Conservation (phyloP, 352 stramenopile genomes). For the Pythium oligandrum region DNA sequence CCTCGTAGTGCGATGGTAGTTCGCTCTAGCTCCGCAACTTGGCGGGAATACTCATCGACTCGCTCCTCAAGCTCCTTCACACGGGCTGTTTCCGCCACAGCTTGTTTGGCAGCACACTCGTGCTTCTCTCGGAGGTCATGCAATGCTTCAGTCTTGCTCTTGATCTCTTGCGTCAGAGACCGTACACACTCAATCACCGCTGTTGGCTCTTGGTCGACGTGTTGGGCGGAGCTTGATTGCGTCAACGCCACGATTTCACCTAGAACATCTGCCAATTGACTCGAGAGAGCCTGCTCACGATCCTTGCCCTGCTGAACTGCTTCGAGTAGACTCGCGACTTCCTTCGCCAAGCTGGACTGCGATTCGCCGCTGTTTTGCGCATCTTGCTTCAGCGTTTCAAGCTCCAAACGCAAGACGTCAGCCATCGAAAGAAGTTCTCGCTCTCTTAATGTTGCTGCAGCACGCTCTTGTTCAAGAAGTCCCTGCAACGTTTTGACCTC, state of each 20-base stretch:
- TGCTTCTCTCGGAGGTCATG: slow-evolving; percentile 5
- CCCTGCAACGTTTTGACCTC: not conserved
- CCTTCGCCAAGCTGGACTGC: slow-evolving; percentile 1
- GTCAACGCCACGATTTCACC: no score
- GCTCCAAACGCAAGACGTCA: slow-evolving; percentile 6
- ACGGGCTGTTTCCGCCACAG: not conserved
- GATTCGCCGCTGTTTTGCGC: not conserved
- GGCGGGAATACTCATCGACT: slow-evolving; percentile 2
- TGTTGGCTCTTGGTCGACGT: no score
- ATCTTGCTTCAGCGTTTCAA: not conserved
- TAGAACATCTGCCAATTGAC: no score
- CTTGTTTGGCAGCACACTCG: slow-evolving; percentile 5
- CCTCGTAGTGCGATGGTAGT: slow-evolving; percentile 29
- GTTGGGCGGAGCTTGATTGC: no score
- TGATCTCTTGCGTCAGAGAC: not conserved
- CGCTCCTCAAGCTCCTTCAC: slow-evolving; percentile 6
- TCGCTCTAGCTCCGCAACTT: slow-evolving; percentile 44
- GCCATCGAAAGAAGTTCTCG: slow-evolving; percentile 4
- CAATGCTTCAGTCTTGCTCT: slow-evolving; percentile 3
- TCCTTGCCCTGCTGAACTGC: not conserved
- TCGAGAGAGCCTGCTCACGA: no score
- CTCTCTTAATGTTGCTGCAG: slow-evolving; percentile 3
- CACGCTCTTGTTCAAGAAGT: slow-evolving; percentile 10
- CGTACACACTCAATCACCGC: not conserved
- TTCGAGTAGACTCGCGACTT: slow-evolving; percentile 1